Evolutionary conservation across 805 yeast genomes (phyloP).

Genomic region (Monosporozyma servazzii): DNA sequence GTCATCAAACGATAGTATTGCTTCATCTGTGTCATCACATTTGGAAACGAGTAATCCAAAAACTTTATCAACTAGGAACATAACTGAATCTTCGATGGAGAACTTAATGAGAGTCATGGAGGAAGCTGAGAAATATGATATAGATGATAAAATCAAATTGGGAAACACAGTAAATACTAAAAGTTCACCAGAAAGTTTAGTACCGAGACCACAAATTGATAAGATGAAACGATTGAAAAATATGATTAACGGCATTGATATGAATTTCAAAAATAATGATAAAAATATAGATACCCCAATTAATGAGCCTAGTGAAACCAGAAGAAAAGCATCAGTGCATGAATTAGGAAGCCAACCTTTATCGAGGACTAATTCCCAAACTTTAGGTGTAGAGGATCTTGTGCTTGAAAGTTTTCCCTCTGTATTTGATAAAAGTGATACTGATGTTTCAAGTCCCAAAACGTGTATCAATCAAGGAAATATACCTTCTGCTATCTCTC

Average conservation of each 20-base stretch:
- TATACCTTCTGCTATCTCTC: not conserved
- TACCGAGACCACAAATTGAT: not conserved
- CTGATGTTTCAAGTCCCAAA: not conserved
- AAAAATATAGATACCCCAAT: not conserved
- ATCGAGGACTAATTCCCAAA: not conserved
- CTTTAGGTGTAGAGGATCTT: not conserved
- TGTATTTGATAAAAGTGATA: not conserved
- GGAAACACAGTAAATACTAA: not conserved
- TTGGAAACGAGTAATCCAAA: not conserved
- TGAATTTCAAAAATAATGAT: conserved; percentile 7
- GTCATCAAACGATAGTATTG: not conserved
- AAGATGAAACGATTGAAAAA: conserved; percentile 17
- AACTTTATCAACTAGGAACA: not conserved
- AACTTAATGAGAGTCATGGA: conserved; percentile 1
- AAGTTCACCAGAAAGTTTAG: not conserved
- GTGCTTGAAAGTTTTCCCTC: conserved; percentile 5
- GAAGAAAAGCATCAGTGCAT: not conserved
- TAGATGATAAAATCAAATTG: not conserved
- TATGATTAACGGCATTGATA: conserved; percentile 18
- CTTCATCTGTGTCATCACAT: not conserved
- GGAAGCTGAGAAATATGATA: conserved; percentile 3
- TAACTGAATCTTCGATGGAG: not conserved
- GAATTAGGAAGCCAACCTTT: not conserved
- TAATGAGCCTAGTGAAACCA: not conserved
- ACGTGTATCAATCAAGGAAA: not conserved